A percentile compares a stretch with the other conserved stretches of the same genome.
Evolutionary conservation across 2,329 filamentous ascomycete species (phyloP).

Genomic region (Microdochium trichocladiopsis): DNA sequence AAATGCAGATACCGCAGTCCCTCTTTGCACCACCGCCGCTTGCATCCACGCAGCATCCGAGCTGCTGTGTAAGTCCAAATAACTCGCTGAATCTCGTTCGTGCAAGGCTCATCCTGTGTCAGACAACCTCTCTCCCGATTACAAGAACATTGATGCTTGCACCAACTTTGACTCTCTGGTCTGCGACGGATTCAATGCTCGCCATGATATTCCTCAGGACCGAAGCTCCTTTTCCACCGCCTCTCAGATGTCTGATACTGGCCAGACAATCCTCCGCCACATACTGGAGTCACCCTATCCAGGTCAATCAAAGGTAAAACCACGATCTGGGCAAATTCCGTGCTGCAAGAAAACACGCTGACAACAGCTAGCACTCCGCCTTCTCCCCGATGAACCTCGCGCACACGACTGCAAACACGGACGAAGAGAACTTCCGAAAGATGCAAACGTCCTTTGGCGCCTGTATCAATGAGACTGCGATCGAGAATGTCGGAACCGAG

Average conservation of each 20-base stretch:
- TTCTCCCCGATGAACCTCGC: slow-evolving; percentile 36
- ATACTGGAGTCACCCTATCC: slow-evolving; percentile 55
- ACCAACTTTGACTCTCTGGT: slow-evolving; percentile 61
- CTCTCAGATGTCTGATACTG: slow-evolving; percentile 54
- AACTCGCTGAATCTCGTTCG: neutral
- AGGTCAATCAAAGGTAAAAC: slow-evolving; percentile 23
- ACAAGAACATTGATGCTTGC: slow-evolving; percentile 59
- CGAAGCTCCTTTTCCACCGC: slow-evolving; percentile 53
- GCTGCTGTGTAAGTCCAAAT: slow-evolving; percentile 35
- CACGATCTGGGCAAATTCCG: slow-evolving; percentile 5
- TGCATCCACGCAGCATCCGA: slow-evolving; percentile 58
- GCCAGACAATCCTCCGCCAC: slow-evolving; percentile 50
- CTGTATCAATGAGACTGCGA: slow-evolving; percentile 55
- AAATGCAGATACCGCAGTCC: slow-evolving; percentile 13
- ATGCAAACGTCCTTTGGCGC: slow-evolving; percentile 57
- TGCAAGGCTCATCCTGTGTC: slow-evolving; percentile 3
- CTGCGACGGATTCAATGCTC: slow-evolving; percentile 59
- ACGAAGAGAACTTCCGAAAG: slow-evolving; percentile 59
- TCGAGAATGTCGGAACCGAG: slow-evolving; percentile 45
- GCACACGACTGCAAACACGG: slow-evolving; percentile 30
- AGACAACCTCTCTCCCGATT: slow-evolving; percentile 53
- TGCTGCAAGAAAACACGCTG: slow-evolving; percentile 4
- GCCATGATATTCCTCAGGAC: slow-evolving; percentile 59
- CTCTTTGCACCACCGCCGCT: slow-evolving; percentile 47
- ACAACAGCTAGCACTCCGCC: slow-evolving; percentile 32